Conservation (phyloP, 23 red algal species). For the Gracilaria caudata region DNA sequence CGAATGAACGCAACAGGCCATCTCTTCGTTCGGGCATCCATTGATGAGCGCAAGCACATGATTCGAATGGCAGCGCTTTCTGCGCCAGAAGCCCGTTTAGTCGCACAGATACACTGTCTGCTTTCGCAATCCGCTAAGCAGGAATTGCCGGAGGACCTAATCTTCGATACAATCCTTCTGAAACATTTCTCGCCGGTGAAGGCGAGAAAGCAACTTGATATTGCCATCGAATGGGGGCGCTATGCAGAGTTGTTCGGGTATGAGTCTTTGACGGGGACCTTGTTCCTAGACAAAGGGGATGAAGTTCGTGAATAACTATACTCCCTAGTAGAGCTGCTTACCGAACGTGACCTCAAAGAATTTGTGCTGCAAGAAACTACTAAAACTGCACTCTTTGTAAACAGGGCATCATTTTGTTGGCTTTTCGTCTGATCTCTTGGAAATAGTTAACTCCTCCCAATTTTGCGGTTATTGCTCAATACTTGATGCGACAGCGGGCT, state of each 20-base stretch:
- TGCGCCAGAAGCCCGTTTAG: slow-evolving; percentile 73
- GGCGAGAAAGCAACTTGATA: slow-evolving; percentile 90
- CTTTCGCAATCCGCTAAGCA: slow-evolving; percentile 69
- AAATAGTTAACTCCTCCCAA: not conserved
- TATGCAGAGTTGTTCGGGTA: slow-evolving; percentile 98
- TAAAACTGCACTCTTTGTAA: not conserved
- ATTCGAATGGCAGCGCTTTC: slow-evolving; percentile 75
- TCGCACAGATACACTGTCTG: slow-evolving; percentile 82
- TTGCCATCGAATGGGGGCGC: slow-evolving; percentile 99
- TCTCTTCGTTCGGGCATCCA: slow-evolving; percentile 75
- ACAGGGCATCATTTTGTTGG: slow-evolving; percentile 2
- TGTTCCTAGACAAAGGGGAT: slow-evolving; percentile 91
- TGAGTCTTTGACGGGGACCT: slow-evolving; percentile 77
- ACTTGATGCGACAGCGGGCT: slow-evolving; percentile 1
- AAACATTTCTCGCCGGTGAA: slow-evolving; percentile 92
- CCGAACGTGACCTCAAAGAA: not conserved
- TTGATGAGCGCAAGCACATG: slow-evolving; percentile 93
- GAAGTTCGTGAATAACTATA: slow-evolving; percentile 35
- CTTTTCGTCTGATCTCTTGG: not conserved
- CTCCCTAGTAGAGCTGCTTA: not conserved
- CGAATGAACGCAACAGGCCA: slow-evolving; percentile 70
- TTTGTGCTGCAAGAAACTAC: not conserved
- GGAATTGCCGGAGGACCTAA: slow-evolving; percentile 90
- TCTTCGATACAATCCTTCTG: slow-evolving; percentile 95
- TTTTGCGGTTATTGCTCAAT: slow-evolving; percentile 1